Conservation (phyloP, 176 grass and related monocot species). For the Calamus simplicifolius region DNA sequence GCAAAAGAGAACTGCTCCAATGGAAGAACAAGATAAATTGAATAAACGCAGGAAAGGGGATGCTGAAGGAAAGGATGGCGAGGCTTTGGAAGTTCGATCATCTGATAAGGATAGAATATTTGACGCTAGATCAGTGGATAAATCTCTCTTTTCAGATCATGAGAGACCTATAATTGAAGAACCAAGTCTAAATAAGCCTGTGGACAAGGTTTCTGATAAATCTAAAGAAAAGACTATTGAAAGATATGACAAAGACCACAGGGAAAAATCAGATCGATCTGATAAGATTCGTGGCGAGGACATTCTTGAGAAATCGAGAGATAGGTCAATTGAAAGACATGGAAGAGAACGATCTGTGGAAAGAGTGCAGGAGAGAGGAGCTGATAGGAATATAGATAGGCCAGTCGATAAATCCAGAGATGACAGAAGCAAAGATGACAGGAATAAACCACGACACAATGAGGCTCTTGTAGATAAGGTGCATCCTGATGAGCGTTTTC, state of each 20-base stretch:
- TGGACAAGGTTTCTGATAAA: conserved; percentile 19
- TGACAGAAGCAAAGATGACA: conserved; percentile 90
- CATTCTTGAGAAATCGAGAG: conserved; percentile 50
- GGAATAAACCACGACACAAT: conserved; percentile 51
- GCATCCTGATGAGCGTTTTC: conserved; percentile 54
- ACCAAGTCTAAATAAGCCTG: conserved; percentile 31
- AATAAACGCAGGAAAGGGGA: conserved; percentile 82
- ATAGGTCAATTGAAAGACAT: conserved; percentile 52
- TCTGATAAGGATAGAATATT: conserved; percentile 41
- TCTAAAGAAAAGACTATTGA: conserved; percentile 53
- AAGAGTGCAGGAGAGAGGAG: conserved; percentile 62
- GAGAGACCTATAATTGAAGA: conserved; percentile 49
- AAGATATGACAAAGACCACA: conserved; percentile 61
- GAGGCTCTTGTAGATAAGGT: conserved; percentile 34
- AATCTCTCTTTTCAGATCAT: conserved; percentile 44
- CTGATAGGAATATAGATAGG: conserved; percentile 27
- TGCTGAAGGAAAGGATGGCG: conserved; percentile 32
- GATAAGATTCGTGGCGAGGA: conserved; percentile 58
- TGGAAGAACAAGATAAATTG: conserved; percentile 67
- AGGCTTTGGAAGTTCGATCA: conserved; percentile 33
- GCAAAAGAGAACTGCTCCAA: conserved; percentile 47
- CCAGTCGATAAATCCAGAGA: conserved; percentile 65
- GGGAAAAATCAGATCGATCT: conserved; percentile 51
- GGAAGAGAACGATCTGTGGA: conserved; percentile 64
- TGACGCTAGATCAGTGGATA: conserved; percentile 35